Conservation (phyloP, 345 rosid genomes). For the Gossypium raimondii region DNA sequence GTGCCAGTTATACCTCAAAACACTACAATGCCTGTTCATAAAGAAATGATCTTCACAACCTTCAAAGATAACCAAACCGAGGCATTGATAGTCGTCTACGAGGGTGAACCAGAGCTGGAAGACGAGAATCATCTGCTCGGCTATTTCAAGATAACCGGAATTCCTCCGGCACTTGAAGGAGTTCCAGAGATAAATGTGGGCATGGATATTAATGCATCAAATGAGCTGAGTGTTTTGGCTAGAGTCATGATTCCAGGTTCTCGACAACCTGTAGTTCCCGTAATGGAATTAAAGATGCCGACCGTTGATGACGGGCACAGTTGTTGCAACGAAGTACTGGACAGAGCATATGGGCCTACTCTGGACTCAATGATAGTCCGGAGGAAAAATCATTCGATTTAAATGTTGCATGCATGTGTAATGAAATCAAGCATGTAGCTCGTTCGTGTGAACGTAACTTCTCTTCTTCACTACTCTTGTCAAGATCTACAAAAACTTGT, state of each 20-base stretch:
- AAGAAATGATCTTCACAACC: constrained; percentile 62
- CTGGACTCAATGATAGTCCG: constrained; percentile 56
- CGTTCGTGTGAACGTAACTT: too few species aligned
- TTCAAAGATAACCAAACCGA: constrained; percentile 61
- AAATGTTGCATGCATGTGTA: neutral
- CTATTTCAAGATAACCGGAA: constrained; percentile 69
- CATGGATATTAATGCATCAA: constrained; percentile 75
- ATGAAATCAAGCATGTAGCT: neutral
- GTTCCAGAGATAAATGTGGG: constrained; percentile 75
- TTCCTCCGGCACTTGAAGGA: constrained; percentile 62
- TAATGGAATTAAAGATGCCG: constrained; percentile 84
- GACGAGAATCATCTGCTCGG: constrained; percentile 80
- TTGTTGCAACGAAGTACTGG: constrained; percentile 69
- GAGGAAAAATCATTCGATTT: constrained; percentile 29
- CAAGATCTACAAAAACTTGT: too few species aligned
- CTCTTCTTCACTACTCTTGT: too few species aligned
- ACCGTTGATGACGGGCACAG: constrained; percentile 87
- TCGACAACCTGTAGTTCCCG: constrained; percentile 48
- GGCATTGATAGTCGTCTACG: constrained; percentile 64
- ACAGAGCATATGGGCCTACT: constrained; percentile 47
- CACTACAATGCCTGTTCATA: constrained; percentile 68
- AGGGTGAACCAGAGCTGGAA: constrained; percentile 67
- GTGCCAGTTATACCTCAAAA: constrained; percentile 59
- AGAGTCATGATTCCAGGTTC: constrained; percentile 57
- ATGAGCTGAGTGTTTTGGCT: constrained; percentile 54